Base-by-base conservation (phyloP, 306 rosid genomes). In the Nissolia schottii region DNA sequence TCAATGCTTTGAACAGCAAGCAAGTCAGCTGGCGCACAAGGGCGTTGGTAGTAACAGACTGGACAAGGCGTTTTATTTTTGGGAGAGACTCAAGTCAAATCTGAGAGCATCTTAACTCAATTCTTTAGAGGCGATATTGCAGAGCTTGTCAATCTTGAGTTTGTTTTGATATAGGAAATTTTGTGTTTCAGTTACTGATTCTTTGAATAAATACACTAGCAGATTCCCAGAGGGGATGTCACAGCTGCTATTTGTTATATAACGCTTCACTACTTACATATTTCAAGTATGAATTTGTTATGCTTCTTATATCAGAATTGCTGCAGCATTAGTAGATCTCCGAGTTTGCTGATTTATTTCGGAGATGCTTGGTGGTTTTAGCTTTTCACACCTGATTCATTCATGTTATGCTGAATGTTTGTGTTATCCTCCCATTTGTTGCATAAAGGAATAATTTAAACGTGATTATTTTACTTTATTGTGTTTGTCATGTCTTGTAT, bases 21-120 rank as follows among this genome's bases (percentile, higher is more conserved):
- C 98, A 93, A 93, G 97, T 93, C 27, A 93, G 98, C 83, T 87
- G 94, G 98, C 91, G 98, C 73, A 93, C 92, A 60, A 87, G 98
- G 70, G 90, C 92, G 13, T 71, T 93, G 56, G 98, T 93, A 37
- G 73, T 93, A 6, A 16, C 97, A 27, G 98, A 93, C 84, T 93
- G 98, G 98, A 61, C 55, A 54, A 86, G 89, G 70, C 94, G 98
- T 66, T 89, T 84, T 67, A 63, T 93, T 38, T 93, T 86, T 7
- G 98, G 98, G 25, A 89, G 98, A 75, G 98, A 93, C 78, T 90
- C 98, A 0, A 93, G 97, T 82, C 96, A 85, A 79, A 90, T 78
- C 61, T 84, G 78, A 90, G 69, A 38, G 46, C 19, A 51, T 12
- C 68, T 28, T 66, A 45, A 45, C 7, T 45, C 20, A n/a, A 77